phyloP scores from a whole-genome alignment of 2,329 filamentous ascomycete species.

The Beauveria pseudobassiana region DNA sequence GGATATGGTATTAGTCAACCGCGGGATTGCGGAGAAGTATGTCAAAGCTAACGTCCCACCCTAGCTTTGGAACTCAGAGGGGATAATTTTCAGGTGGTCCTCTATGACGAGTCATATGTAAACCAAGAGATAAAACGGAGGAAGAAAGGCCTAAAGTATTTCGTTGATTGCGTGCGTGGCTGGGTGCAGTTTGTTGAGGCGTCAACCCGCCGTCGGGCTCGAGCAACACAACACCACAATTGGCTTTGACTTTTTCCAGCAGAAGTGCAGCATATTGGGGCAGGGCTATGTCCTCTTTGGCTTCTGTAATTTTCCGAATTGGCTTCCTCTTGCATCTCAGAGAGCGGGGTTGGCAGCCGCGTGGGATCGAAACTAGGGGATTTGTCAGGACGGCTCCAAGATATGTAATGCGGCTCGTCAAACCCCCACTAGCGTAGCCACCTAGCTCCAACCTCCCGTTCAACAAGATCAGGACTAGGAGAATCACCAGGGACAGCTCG shows the following conservation, averaged over 20 bases:
- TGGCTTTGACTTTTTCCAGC: background rate
- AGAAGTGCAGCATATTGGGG: too few relatives aligned
- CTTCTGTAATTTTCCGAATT: too few relatives aligned
- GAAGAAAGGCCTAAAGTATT: too few relatives aligned
- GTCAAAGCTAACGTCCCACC: background rate
- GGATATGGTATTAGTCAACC: conserved; percentile 4
- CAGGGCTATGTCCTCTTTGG: too few relatives aligned
- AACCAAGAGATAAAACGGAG: too few relatives aligned
- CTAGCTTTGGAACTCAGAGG: background rate
- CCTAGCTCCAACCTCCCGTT: background rate
- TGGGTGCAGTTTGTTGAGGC: too few relatives aligned
- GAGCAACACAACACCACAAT: background rate
- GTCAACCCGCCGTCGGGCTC: background rate
- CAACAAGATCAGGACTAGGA: background rate
- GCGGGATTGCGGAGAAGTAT: background rate
- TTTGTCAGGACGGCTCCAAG: conserved; percentile 3
- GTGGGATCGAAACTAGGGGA: conserved; percentile 1
- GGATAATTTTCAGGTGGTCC: too few relatives aligned
- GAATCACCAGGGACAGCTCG: too few relatives aligned
- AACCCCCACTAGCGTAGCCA: background rate
- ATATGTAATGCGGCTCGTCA: background rate
- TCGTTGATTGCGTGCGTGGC: too few relatives aligned
- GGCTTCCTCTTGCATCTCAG: background rate
- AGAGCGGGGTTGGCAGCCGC: background rate
- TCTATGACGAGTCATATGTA: too few relatives aligned